These are phyloP conservation scores for Plasmodium ovale DNA, from an alignment of 169 alveolate genomes.

Conservation along the genomic window DNA sequence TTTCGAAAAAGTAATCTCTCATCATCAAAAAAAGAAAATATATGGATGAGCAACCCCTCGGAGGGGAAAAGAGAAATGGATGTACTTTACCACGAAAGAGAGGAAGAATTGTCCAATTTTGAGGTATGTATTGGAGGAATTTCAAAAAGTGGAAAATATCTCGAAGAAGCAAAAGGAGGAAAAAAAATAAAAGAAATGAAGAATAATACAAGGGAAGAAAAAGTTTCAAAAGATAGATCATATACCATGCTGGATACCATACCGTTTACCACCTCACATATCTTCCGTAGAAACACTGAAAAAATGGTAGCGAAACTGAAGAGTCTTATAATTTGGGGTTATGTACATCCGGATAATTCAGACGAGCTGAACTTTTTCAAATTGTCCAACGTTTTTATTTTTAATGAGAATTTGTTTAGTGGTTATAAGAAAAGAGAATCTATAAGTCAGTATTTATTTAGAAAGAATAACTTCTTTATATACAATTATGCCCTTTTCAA, in stretches of 20 bases:
- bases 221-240: no score
- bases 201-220: neutral
- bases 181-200: neutral
- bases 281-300: neutral
- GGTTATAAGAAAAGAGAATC: neutral
- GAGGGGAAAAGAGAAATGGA: neutral
- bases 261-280: neutral
- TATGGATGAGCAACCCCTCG: neutral
- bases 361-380: conserved; percentile 65
- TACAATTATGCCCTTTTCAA: conserved; percentile 32
- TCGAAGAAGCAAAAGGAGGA: neutral
- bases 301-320: conserved; percentile 23
- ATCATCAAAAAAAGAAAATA: neutral
- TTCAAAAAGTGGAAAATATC: no score
- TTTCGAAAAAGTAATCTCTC: neutral
- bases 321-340: conserved; percentile 59
- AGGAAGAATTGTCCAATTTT: neutral
- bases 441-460: conserved; percentile 14
- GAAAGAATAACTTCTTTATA: conserved; percentile 30
- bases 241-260: no score
- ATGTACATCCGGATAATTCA: conserved; percentile 24
- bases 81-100: neutral
- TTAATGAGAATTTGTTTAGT: conserved; percentile 6
- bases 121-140: no score
- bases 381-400: conserved; percentile 37